Percentiles rank a stretch among this genome's conserved stretches.
phyloP scores from a whole-genome alignment of 2,329 filamentous ascomycete genomes.

The Ceratocystis diversiconidia region DNA sequence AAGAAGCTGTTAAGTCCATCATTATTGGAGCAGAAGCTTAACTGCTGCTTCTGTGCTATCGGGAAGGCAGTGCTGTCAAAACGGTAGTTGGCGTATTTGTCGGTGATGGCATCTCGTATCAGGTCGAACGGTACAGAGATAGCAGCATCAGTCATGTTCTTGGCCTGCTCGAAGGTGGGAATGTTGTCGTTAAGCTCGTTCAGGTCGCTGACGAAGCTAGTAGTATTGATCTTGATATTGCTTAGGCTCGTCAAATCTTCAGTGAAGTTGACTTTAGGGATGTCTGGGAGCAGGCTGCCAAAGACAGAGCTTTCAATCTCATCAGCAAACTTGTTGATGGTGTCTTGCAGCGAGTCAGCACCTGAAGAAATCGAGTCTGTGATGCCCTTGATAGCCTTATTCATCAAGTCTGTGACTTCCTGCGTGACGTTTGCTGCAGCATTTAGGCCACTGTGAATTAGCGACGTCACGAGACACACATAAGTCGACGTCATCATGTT shows the following conservation, averaged over 20 bases:
- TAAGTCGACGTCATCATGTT: conserved; percentile 85
- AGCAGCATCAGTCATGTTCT: conserved; percentile 63
- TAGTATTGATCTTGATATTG: conserved; percentile 51
- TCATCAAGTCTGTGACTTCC: conserved; percentile 37
- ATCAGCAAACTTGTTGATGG: conserved; percentile 36
- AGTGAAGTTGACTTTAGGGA: conserved; percentile 49
- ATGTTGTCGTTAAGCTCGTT: conserved; percentile 62
- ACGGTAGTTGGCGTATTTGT: conserved; percentile 55
- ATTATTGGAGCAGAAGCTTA: conserved; percentile 82
- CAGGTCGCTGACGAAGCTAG: conserved; percentile 53
- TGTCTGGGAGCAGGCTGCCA: conserved; percentile 33
- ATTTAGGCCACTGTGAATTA: conserved; percentile 64
- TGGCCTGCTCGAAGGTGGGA: conserved; percentile 68
- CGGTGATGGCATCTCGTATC: conserved; percentile 58
- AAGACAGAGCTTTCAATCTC: conserved; percentile 34
- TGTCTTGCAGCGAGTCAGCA: conserved; percentile 34
- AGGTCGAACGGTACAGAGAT: conserved; percentile 70
- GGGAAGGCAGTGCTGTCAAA: conserved; percentile 72
- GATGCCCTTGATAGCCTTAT: conserved; percentile 40
- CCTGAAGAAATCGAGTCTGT: conserved; percentile 44
- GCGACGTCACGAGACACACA: conserved; percentile 73
- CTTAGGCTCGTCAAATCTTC: conserved; percentile 51
- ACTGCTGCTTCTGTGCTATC: conserved; percentile 63
- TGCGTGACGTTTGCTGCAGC: conserved; percentile 43
- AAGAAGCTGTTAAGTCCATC: conserved; percentile 76